phyloP scores from a whole-genome alignment of 2,329 filamentous ascomycete species.

The Trichoderma asperellum region DNA sequence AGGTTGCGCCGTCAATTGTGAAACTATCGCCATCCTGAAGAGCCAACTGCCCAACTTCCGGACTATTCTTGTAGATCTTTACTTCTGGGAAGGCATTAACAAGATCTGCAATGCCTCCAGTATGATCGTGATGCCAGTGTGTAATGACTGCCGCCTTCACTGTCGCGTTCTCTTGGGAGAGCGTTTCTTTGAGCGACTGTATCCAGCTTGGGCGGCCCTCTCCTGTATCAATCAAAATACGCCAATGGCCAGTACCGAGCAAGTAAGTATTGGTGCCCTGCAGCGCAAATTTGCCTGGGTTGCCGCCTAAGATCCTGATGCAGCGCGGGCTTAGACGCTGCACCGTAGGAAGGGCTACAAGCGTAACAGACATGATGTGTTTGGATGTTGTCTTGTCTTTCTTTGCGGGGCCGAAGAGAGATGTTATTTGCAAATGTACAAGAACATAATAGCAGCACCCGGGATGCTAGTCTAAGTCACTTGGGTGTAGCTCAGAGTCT shows the following conservation, averaged over 20 bases:
- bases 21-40: conserved; percentile 59
- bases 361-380: conserved; percentile 31
- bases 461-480: background rate
- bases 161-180: conserved; percentile 69
- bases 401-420: background rate
- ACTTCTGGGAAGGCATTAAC: conserved; percentile 64
- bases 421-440: background rate
- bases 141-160: conserved; percentile 77
- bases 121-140: conserved; percentile 92
- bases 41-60: conserved; percentile 51
- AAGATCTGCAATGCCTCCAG: conserved; percentile 74
- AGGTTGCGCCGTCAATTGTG: conserved; percentile 62
- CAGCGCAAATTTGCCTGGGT: conserved; percentile 79
- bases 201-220: conserved; percentile 80
- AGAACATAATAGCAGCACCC: background rate
- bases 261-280: conserved; percentile 95
- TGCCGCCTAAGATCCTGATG: conserved; percentile 85
- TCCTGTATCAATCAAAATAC: conserved; percentile 88
- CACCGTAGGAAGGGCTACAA: conserved; percentile 70
- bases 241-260: conserved; percentile 71
- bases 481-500: background rate
- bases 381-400: background rate
- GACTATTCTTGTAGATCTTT: conserved; percentile 68
- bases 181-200: conserved; percentile 62
- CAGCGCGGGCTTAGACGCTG: conserved; percentile 77